Conservation (phyloP, 805 yeast genomes). For the Starmerella gropengiesseri region DNA sequence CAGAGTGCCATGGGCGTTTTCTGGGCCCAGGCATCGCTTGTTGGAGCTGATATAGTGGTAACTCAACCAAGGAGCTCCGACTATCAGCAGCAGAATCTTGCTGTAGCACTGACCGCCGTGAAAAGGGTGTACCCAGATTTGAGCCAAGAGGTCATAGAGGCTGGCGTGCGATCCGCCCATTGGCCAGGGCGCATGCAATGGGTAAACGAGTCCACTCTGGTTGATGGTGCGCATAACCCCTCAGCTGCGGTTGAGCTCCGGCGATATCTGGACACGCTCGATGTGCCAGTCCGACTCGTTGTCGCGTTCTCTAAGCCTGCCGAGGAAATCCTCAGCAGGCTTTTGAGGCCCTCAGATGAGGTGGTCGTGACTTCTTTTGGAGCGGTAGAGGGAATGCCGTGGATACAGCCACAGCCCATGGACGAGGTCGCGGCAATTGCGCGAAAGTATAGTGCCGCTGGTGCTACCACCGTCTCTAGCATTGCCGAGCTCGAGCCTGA, state of each 20-base stretch:
- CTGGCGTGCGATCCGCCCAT: constrained; percentile 44
- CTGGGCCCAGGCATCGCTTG: constrained; percentile 3
- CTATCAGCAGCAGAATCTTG: constrained; percentile 5
- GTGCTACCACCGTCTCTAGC: constrained; percentile 23
- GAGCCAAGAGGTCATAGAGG: constrained; percentile 28
- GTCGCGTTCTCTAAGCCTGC: constrained; percentile 68
- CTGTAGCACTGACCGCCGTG: constrained; percentile 8
- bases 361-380: constrained; percentile 57
- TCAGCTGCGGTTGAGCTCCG: constrained; percentile 70
- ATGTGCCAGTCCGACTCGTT: constrained; percentile 42
- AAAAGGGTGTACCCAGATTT: constrained; percentile 1
- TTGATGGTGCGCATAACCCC: constrained; percentile 92
- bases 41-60: constrained; percentile 4
- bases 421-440: constrained; percentile 27
- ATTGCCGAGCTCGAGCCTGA: constrained; percentile 4
- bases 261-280: constrained; percentile 37
- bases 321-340: constrained; percentile 38
- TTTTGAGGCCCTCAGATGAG: constrained; percentile 43
- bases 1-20: constrained; percentile 34
- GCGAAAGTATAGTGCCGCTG: constrained; percentile 22
- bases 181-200: constrained; percentile 89
- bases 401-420: constrained; percentile 51
- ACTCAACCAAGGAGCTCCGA: constrained; percentile 27
- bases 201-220: constrained; percentile 34
- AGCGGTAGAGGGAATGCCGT: constrained; percentile 82